phyloP scores from a whole-genome alignment of 2,329 filamentous ascomycete species.

The Arthroderma sp. region DNA sequence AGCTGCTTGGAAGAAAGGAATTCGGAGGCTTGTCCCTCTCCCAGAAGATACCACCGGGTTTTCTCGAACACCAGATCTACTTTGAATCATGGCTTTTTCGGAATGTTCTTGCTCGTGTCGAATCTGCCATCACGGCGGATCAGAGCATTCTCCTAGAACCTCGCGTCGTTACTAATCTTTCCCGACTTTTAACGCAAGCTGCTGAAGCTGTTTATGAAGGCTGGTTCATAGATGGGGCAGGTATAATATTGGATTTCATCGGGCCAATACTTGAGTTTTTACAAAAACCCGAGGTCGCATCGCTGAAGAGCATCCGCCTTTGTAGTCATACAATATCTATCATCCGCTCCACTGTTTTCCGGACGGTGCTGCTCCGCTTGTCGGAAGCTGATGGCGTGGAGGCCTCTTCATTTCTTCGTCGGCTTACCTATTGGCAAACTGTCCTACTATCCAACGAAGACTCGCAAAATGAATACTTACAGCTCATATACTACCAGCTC shows the following conservation, averaged over 20 bases:
- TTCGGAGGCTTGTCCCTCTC: constrained; percentile 80
- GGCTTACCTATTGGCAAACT: constrained; percentile 90
- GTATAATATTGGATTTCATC: constrained; percentile 70
- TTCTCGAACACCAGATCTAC: constrained; percentile 86
- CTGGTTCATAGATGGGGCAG: constrained; percentile 85
- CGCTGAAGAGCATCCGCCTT: constrained; percentile 75
- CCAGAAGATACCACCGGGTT: constrained; percentile 78
- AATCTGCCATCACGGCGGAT: constrained; percentile 56
- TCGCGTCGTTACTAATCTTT: constrained; percentile 72
- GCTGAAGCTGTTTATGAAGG: constrained; percentile 88
- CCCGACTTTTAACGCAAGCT: constrained; percentile 66
- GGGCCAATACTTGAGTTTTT: constrained; percentile 79
- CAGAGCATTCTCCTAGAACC: constrained; percentile 66
- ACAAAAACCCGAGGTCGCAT: constrained; percentile 68
- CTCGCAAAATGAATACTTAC: constrained; percentile 66
- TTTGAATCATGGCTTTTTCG: constrained; percentile 84
- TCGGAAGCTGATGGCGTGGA: constrained; percentile 68
- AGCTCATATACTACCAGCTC: constrained; percentile 80
- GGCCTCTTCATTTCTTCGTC: constrained; percentile 61
- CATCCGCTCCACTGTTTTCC: constrained; percentile 65
- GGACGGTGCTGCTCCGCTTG: constrained; percentile 64
- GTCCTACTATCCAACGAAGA: constrained; percentile 70
- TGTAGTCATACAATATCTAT: constrained; percentile 70
- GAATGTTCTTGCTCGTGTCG: constrained; percentile 58
- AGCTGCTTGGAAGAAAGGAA: constrained; percentile 74